Evolutionary conservation across 441 rosid species (phyloP), one percentile per base, ranked within the genome.

Genomic region (Bocquillonia castaneifolia): DNA sequence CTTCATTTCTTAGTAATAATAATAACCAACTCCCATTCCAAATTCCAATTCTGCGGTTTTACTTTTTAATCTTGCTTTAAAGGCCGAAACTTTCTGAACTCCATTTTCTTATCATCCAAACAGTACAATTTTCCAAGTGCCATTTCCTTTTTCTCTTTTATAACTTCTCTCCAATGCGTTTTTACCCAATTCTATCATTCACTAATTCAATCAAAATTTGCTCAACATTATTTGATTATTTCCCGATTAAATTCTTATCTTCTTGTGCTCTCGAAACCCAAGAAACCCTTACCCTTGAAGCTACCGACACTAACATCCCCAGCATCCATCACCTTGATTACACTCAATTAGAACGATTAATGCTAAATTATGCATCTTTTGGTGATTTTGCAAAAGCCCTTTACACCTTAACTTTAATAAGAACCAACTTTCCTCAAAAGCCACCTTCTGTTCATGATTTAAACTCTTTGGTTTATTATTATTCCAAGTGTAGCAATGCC

Each of bases 371-470:
- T 47, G 82, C 83, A 0, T 9, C 71, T 25, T 75, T 75, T 18
- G 83, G 85, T 63, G 78, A 80, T 61, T 67, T 79, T 10, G 44
- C 29, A 17, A 56, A 65, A 54, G 81, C 80, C 9, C 56, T 82
- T 0, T 47, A 39, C 29, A 55, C 80, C 63, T 58, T 75, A 42
- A 66, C 37, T 73, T 74, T 55, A 32, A 79, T 75, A 78, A 71
- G 72, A 58, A 45, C 15, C 50, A 39, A 13, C 63, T n/a, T 66
- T 9, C 53, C 72, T 47, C 78, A 79, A 64, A 73, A 68, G 50
- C 80, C 80, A 44, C 80, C 80, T 0, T 77, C 78, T 15, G 80
- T 67, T 5, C 22, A 67, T 58, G 82, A 82, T 63, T 75, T 50
- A 48, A 82, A 82, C 71, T 74, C 80, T 42, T 62, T 82, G 31